Base-by-base conservation (phyloP, 805 yeast species). In the Pichia rugopelliculosa region DNA sequence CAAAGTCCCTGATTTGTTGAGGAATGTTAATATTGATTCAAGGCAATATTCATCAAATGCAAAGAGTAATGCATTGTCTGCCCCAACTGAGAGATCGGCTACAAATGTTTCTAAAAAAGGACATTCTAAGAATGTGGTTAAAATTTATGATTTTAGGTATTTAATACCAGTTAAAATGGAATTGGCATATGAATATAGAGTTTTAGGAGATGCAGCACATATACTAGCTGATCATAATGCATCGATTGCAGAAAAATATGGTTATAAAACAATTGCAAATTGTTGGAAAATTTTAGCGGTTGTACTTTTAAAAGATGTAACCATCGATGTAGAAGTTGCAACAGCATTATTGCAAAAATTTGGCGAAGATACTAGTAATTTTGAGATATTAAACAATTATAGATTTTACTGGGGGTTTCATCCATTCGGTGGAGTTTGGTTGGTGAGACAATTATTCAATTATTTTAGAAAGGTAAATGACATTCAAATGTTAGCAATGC, bases 401-500 rank as follows among this genome's bases (percentile, higher is more conserved):
- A 49, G 64, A 21, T 76, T 78, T 51, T 76, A 74, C 48, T 90
- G 96, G 96, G 91, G 91, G 0, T 66, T 75, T 5, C 95, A 87
- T 60, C 90, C 89, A 0, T 76, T 83, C 60, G 96, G 95, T 1
- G 73, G 80, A 36, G 55, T 72, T 12, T 78, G 87, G 85, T 67
- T 87, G 21, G 71, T 87, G 0, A 72, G 72, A 23, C 77, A 79
- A 50, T 68, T 88, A 36, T 70, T 90, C 58, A 59, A 62, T 1
- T 82, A 82, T 56, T 88, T 82, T 59, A 93, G 83, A 56, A 65
- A 57, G 30, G 59, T 71, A 38, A 79, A 82, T 1, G 84, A 91
- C 57, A 65, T 87, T 24, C 97, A 91, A 62, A 87, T 91, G 96
- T 68, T 90, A 22, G 96, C 95, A 1, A 85, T 87, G 88, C 64